Base-by-base conservation (phyloP, 768 basidiomycete genomes). In the Boletus rubroflammeus region DNA sequence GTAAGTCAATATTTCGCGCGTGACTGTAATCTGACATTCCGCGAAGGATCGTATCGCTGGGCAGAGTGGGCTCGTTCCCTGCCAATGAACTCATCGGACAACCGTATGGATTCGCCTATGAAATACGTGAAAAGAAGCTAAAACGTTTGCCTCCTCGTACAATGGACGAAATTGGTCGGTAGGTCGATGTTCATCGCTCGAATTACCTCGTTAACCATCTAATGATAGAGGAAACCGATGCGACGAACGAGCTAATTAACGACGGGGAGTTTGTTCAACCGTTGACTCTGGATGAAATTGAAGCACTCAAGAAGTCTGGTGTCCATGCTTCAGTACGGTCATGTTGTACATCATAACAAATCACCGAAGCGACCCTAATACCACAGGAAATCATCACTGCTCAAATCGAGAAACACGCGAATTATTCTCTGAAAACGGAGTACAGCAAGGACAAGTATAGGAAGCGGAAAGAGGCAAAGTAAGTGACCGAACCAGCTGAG, bases 401-500 rank as follows among this genome's bases (percentile, higher is more conserved):
- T 69, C 96, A 98, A 71, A 96, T 98, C 44, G 93, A 92, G 62
- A 83, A 86, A 63, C 96, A 98, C 64, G 86, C 90, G 29, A 90
- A 91, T 62, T 99, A 90, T 69, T 84, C 85, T 11, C 76, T 98
- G 46, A 98, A 98, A 73, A 98, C 95, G 1, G 97, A 96, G 71
- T 98, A 95, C 71, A 94, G 91, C 72, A 98, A 99, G 72, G 95
- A 98, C 65, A 99, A 99, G 69, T 99, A 98, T 73, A 88, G 83
- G 69, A 96, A 95, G 70, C 80, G 93, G 36, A 99, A 99, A 71
- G 92, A 95, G 73, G 93, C 91, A 53, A 99, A 98, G 95, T 96
- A 66, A 60, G 85, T 68, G 15, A 4, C 15, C 26, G 39, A 29
- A 39, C 15, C 26, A 35, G 32, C 23, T 15, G 14, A 47, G 38